phyloP scores from a whole-genome alignment of 176 grass and related monocot species.

The Saccharum spontaneum region DNA sequence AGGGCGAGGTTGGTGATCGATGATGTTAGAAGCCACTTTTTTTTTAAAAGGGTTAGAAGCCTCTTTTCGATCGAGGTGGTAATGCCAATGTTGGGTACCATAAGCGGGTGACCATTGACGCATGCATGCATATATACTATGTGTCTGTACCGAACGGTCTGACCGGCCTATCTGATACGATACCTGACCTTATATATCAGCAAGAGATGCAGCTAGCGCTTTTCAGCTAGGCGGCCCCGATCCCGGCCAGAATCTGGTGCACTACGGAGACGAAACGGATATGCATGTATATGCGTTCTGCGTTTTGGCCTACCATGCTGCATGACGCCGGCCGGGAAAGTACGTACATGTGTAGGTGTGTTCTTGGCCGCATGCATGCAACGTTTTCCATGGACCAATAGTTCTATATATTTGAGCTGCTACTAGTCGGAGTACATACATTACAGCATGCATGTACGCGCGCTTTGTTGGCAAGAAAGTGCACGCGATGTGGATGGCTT shows the following conservation, averaged over 20 bases:
- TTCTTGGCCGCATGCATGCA: not conserved
- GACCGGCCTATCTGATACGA: constrained; percentile 12
- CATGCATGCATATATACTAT: not conserved
- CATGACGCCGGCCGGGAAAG: too few relatives aligned
- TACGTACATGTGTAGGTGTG: too few relatives aligned
- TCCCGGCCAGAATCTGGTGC: not conserved
- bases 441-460: not conserved
- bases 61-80: not conserved
- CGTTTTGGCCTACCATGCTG: not conserved
- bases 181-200: not conserved
- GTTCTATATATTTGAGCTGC: too few relatives aligned
- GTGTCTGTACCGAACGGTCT: not conserved
- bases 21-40: not conserved
- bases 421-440: not conserved
- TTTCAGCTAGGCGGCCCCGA: not conserved
- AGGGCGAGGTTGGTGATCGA: not conserved
- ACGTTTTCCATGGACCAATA: constrained; percentile 1
- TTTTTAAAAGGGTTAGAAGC: not conserved
- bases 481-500: not conserved
- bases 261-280: not conserved
- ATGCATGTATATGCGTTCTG: not conserved
- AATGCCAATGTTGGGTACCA: constrained; percentile 26
- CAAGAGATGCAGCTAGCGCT: not conserved
- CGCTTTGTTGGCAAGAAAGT: not conserved
- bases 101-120: constrained; percentile 8